Evolutionary conservation across 2,329 filamentous ascomycete genomes (phyloP), one percentile per base, ranked within the genome.

Genomic region (Fusarium buharicum): DNA sequence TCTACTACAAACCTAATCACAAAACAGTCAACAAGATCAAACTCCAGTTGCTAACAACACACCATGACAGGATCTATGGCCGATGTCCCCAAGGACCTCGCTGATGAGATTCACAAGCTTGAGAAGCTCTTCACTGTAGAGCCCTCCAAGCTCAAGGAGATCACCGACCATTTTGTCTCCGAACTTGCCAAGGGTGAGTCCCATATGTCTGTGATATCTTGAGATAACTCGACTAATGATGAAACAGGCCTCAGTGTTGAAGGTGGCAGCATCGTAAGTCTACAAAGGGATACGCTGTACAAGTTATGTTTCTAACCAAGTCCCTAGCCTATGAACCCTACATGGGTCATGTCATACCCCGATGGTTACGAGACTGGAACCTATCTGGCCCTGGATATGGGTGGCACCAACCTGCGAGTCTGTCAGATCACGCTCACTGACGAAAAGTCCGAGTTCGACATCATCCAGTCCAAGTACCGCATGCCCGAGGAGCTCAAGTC

Each of bases 401-500:
- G 94, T 55, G 94, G 94, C 70, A 98, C 94, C 72, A 98, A 98
- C 77, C 81, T 97, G 62, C 90, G 94, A 75, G 93, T 98, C 66
- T 97, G 94, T 77, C 91, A 96, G 77, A 94, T 98, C 72, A 92
- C 89, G 57, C 80, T 98, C 72, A 92, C 92, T 20, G 90, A 96
- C 52, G 86, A 92, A 74, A 91, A 92, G 79, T 93, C 92, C 49
- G 90, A 94, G 76, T 96, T 95, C 78, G 92, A 95, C 75, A 96
- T 97, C 72, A 92, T 93, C 65, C 94, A 98, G 80, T 95, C 92
- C 72, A 97, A 97, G 79, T 97, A 97, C 79, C 89, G 90, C 63
- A 93, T 98, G 85, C 94, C 94, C 1, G 90, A 96, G 73, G 92
- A 96, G 77, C 84, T 98, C 68, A 97, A 96, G 81, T 92, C 89